These are phyloP conservation scores for Tricholoma matsutake DNA, from an alignment of 768 basidiomycete genomes.

Conservation along the genomic window DNA sequence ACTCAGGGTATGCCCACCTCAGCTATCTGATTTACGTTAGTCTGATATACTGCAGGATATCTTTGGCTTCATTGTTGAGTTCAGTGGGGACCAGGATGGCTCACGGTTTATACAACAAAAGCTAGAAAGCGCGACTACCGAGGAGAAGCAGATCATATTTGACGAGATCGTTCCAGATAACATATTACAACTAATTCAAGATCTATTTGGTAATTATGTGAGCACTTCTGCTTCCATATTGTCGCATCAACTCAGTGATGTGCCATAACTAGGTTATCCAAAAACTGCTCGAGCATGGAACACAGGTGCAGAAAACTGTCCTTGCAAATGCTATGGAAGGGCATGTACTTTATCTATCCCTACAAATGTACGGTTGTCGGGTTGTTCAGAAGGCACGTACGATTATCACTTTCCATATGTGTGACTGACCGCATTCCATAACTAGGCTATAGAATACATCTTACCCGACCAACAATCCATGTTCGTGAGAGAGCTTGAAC, in stretches of 20 bases:
- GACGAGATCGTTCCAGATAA: conserved; percentile 83
- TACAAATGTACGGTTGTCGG: conserved; percentile 95
- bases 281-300: conserved; percentile 88
- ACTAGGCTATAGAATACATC: conserved; percentile 80
- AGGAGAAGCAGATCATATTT: conserved; percentile 78
- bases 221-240: conserved; percentile 21
- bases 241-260: not conserved
- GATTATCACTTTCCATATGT: not conserved
- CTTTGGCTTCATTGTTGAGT: conserved; percentile 81
- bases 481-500: conserved; percentile 78
- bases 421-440: conserved; percentile 10
- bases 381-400: conserved; percentile 83
- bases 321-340: conserved; percentile 75
- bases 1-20: conserved; percentile 54
- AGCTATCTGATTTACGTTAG: conserved; percentile 3
- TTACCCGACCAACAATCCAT: conserved; percentile 71
- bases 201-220: conserved; percentile 97
- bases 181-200: conserved; percentile 74
- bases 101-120: conserved; percentile 96
- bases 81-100: conserved; percentile 93
- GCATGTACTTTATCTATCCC: conserved; percentile 69
- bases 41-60: conserved; percentile 62
- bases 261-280: conserved; percentile 83
- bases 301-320: conserved; percentile 64
- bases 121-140: conserved; percentile 69